Conservation (phyloP, 148 eudicot species). For the Vaccinium corymbosum region DNA sequence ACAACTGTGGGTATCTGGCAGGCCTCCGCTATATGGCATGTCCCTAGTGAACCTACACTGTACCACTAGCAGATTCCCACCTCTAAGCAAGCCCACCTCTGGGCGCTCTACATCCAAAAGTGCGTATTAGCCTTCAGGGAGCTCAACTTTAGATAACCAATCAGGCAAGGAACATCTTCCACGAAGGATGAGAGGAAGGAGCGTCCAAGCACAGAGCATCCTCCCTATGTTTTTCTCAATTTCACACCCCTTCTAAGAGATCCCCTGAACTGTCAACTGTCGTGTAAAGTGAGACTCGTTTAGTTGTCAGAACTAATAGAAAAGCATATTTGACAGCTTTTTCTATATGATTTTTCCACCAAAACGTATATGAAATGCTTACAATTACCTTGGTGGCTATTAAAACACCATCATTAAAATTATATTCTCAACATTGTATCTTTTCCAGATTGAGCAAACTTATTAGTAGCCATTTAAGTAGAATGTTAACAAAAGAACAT, state of each 20-base stretch:
- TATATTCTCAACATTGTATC: neutral
- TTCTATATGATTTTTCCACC: neutral
- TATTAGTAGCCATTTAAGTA: neutral
- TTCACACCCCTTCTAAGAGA: neutral
- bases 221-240: neutral
- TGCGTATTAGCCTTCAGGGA: neutral
- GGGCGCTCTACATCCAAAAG: neutral
- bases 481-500: neutral
- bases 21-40: neutral
- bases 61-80: neutral
- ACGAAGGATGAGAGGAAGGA: neutral
- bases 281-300: neutral
- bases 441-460: neutral
- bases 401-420: neutral
- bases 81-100: neutral
- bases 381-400: neutral
- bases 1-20: neutral
- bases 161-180: neutral
- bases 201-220: neutral
- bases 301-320: neutral
- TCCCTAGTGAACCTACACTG: neutral
- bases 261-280: neutral
- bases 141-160: neutral
- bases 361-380: neutral
- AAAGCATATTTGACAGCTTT: neutral